These are phyloP conservation scores for Melanogaster broomeanus DNA, from an alignment of 768 basidiomycete genomes.

Conservation along the genomic window DNA sequence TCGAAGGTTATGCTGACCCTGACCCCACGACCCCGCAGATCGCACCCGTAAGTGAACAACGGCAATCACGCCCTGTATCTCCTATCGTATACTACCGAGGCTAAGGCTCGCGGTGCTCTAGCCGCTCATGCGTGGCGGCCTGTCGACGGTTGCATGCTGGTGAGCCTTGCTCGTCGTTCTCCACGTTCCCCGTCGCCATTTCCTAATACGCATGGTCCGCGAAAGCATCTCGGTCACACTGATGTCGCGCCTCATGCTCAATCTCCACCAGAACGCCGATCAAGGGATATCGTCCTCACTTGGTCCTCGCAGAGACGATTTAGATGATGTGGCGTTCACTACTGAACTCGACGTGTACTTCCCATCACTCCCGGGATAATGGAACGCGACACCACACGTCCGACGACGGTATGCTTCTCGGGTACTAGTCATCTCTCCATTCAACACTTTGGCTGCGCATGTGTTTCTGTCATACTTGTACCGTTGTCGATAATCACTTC, in stretches of 20 bases:
- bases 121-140: constrained; percentile 46
- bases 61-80: not conserved
- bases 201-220: not conserved
- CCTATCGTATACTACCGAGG: not conserved
- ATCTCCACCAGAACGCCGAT: constrained; percentile 45
- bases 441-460: no score
- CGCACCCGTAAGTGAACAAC: constrained; percentile 4
- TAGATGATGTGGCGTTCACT: not conserved
- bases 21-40: not conserved
- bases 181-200: not conserved
- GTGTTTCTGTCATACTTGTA: not conserved
- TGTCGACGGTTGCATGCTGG: constrained; percentile 54
- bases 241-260: constrained; percentile 59
- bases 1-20: no score
- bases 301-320: not conserved
- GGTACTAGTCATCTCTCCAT: no score
- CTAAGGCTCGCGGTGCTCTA: constrained; percentile 11
- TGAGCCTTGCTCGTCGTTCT: constrained; percentile 24
- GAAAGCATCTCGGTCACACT: constrained; percentile 49
- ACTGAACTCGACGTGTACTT: not conserved
- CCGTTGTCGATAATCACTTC: no score
- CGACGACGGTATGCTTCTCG: no score
- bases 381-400: no score
- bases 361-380: not conserved
- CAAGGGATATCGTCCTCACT: constrained; percentile 2